Base-by-base conservation (phyloP, 164 flowering plant genomes). In the Vitis amurensis region DNA sequence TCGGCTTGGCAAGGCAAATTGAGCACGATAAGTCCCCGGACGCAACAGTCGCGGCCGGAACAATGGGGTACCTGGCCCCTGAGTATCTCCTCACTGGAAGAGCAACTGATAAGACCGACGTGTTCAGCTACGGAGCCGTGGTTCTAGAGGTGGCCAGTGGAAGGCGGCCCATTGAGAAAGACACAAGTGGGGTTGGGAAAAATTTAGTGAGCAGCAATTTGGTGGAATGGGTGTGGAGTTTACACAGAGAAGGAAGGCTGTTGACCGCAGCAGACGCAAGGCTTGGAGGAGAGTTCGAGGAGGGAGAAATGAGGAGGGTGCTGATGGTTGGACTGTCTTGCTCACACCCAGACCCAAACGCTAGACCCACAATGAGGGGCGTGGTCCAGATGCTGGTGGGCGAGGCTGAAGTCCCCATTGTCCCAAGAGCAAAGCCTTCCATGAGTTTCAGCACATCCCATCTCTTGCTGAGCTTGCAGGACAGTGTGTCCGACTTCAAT, bases 61-160 rank as follows among this genome's bases (percentile, higher is more conserved):
- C 98, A 60, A 92, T 95, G 96, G 98, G 98, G n/a, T 95, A 95
- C 72, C 73, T 95, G 66, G 98, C 99, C 0, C 98, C 98, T 1
- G 99, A 95, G 70, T 95, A 91, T 64, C 73, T 93, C 11, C 73
- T 88, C 5, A 88, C 97, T 0, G 98, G 97, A 0, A 75, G 89
- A 55, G 97, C 99, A 1, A 85, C 91, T 0, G 97, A 94, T 59
- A 92, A 92, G 67, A 92, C 90, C 27, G 97, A 92, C 64, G 99
- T 91, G 66, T 94, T 91, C 60, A 92, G 99, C 82, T 94, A 70
- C 59, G 98, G 99, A 11, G 94, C 93, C 0, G 97, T 94, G 68
- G 92, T 88, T 11, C 84, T 94, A 7, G 97, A 92, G 64, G 97
- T 94, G 69, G 93, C 84, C 4, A 82, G 86, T 30, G 99, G 99